These are phyloP conservation scores for Globisporangium sylvaticum DNA, from an alignment of 352 stramenopile species.

Conservation along the genomic window DNA sequence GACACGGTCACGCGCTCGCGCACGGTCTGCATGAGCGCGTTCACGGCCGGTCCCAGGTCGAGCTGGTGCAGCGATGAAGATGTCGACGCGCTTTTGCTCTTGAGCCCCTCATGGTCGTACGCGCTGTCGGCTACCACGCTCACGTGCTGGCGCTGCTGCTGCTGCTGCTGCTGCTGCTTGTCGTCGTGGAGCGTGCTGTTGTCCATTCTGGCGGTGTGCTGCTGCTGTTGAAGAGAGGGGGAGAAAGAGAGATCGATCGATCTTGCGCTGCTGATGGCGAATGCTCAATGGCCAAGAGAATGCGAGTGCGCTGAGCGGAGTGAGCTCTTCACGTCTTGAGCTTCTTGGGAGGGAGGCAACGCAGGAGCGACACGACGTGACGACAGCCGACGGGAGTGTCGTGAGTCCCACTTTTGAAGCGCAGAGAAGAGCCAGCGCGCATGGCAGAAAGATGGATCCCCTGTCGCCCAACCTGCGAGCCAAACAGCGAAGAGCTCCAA, in stretches of 20 bases:
- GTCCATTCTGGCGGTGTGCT: slow-evolving; percentile 8
- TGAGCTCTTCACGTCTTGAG: background rate
- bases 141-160: slow-evolving; percentile 4
- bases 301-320: no score
- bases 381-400: background rate
- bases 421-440: background rate
- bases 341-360: background rate
- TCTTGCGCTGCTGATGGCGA: background rate
- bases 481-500: background rate
- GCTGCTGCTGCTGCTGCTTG: slow-evolving; percentile 9
- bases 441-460: background rate
- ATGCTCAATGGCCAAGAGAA: background rate
- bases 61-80: slow-evolving; percentile 17
- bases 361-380: background rate
- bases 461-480: background rate
- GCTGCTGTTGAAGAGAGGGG: background rate
- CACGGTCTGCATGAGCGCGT: slow-evolving; percentile 33
- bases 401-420: background rate
- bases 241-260: background rate
- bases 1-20: slow-evolving; percentile 39
- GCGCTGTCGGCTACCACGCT: background rate
- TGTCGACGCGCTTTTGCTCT: background rate
- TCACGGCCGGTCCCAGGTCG: slow-evolving; percentile 24
- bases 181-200: slow-evolving; percentile 15
- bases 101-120: slow-evolving; percentile 10